phyloP scores from a whole-genome alignment of 192 early-diverging fungal genomes.

The Podila verticillata region DNA sequence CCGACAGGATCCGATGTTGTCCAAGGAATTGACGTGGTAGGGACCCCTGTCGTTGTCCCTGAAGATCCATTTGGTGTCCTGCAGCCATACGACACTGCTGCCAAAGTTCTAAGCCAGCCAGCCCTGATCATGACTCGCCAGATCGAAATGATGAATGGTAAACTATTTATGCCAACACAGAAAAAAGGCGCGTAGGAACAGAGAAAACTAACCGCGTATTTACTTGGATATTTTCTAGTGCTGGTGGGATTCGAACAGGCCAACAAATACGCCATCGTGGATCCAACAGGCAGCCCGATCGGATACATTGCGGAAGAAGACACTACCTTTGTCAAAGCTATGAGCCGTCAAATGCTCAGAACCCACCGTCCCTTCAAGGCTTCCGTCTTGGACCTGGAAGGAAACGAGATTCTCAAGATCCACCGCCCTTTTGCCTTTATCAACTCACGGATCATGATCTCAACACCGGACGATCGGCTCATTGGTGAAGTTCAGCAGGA shows the following conservation, averaged over 20 bases:
- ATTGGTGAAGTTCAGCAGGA: conserved; percentile 89
- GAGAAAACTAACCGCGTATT: background rate
- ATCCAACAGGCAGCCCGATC: conserved; percentile 67
- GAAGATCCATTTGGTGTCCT: conserved; percentile 48
- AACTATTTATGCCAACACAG: too few species aligned
- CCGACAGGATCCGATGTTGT: background rate
- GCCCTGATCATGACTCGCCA: conserved; percentile 77
- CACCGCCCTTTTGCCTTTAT: conserved; percentile 77
- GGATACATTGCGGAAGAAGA: conserved; percentile 89
- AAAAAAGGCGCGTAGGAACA: conserved; percentile 56
- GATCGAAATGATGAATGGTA: conserved; percentile 86
- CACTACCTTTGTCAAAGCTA: conserved; percentile 60
- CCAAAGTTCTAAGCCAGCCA: conserved; percentile 58
- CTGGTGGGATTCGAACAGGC: conserved; percentile 82
- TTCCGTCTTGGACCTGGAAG: conserved; percentile 73
- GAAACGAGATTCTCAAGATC: conserved; percentile 77
- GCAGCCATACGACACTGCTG: conserved; percentile 35
- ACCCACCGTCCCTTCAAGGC: conserved; percentile 84
- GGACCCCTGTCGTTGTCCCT: conserved; percentile 41
- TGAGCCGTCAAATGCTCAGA: conserved; percentile 76
- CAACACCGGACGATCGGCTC: conserved; percentile 62
- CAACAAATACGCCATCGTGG: conserved; percentile 85
- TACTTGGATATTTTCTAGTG: conserved; percentile 13
- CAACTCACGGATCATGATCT: conserved; percentile 79
- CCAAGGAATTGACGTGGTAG: conserved; percentile 35